Evolutionary conservation across 2,329 filamentous ascomycete genomes (phyloP), one percentile per base, ranked within the genome.

Genomic region (Ophiosphaerella narmari): DNA sequence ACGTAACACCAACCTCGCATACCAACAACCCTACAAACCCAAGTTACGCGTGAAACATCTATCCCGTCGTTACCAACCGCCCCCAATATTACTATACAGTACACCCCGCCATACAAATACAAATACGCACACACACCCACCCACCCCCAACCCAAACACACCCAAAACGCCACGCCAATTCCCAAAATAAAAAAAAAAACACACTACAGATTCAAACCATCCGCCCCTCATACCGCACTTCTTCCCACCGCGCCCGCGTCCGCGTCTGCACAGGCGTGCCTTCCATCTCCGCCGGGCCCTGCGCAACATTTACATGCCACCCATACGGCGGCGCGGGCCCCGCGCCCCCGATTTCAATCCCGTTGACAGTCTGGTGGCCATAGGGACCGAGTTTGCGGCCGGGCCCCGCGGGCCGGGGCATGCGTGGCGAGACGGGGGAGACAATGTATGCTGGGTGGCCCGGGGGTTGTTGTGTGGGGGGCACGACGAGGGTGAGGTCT

Each of bases 201-300:
- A 2, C 9, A 14, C 6, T 21, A 21, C 16, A 36, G 14, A 9
- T 34, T 39, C 16, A 43, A 48, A 44, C 21, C 46, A 24, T 24
- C 21, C 16, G 38, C 39, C 43, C 29, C 32, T 23, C 32, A 9
- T 42, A 24, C 13, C 14, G 31, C 14, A 48, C 52, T 21, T 52
- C 52, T 23, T 52, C 48, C 43, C 46, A 48, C 39, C 32, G 39
- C 16, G 18, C 41, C 35, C 32, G 24, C 35, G 29, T 21, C 35
- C 32, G 24, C 35, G 29, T 21, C 31, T 9, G 9, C 23, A 29
- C 8, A 5, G 34, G 32, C 13, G 32, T 33, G 7, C 36, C 50
- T 4, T 52, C 45, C 45, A 52, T 52, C 26, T 52, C 50, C 41
- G 32, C 45, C 7, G 46, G 50, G 21, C 44, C 49, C 21, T 24